Base-by-base conservation (phyloP, 2,329 filamentous ascomycete species). In the Alternaria postmessia region DNA sequence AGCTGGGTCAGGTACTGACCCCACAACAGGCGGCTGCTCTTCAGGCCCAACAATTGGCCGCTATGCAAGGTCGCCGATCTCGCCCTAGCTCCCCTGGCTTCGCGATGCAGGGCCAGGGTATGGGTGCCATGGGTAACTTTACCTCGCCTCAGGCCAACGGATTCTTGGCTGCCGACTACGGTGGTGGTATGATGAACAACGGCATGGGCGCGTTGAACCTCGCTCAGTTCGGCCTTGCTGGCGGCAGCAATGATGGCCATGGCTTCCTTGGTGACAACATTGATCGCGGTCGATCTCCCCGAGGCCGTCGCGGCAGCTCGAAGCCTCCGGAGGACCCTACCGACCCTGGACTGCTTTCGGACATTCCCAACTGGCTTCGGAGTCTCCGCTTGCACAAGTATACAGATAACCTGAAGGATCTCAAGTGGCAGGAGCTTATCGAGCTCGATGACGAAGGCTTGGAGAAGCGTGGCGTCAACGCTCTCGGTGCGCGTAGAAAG, bases 251-350 rank as follows among this genome's bases (percentile, higher is more conserved):
- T 55, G 69, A 68, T 42, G 71, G 72, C 64, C 97, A 98, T 78
- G 83, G 97, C 52, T 97, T 94, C 26, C 95, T 98, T 75, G 93
- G 96, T 75, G 96, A 93, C 42, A 94, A 97, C 69, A 91, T 97
- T 80, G 87, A 88, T 57, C 91, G 95, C 64, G 95, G 95, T 51
- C 89, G 95, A 57, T 98, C 94, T 61, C 95, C 95, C 59, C 89
- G 95, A 70, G 95, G 95, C 71, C 89, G 95, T 65, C 87, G 95
- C 69, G 95, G 95, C 66, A 97, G 91, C 84, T 97, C 93, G 43
- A 99, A 98, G 86, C 95, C 95, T 30, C 95, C 95, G 47, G 95
- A 99, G 84, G 95, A 99, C 74, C 95, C 95, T 4, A 98, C 94
- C 20, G 95, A 99, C 79, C 91, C 91, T 16, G 89, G 86, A 42